Base-by-base conservation (phyloP, 805 yeast species). In the Sugiyamaella mastotermitis region DNA sequence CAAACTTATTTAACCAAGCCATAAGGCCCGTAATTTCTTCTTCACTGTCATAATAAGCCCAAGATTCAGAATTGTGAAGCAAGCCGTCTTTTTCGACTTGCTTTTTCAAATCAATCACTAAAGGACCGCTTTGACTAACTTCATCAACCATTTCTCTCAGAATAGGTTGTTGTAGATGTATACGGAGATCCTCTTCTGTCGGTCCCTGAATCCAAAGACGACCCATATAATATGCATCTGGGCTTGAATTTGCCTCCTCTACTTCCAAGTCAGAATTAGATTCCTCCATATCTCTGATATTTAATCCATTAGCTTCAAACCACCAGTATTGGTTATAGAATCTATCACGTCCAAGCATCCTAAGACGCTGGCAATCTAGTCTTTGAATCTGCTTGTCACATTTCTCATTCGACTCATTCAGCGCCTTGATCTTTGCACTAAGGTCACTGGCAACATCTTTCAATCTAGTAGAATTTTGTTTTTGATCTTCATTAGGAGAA, bases 151-250 rank as follows among this genome's bases (percentile, higher is more conserved):
- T 10, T 23, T n/a, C 26, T 10, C n/a, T 16, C 9, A 8, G 14
- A 17, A 10, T 13, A 5, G 25, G 8, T 17, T 24, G 29, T 14
- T 57, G 49, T 18, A 72, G 51, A 19, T 57, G 61, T 17, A 53
- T 50, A 14, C 58, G 52, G 3, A 67, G 47, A 27, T 71, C 73
- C 14, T 72, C 78, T 20, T 63, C 66, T 2, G 53, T 68, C 1
- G 97, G 97, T 0, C 98, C 98, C 58, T 87, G 97, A 2, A 92
- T 71, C 92, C 95, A 87, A 13, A 88, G 55, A 39, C 83, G 68
- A 5, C 96, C 95, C 80, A 83, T 81, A 19, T 81, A 67, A 52
- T 81, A 86, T 0, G 37, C 49, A 5, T 34, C 44, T 1, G 35
- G 30, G 22, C 40, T 48, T 5, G 10, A 10, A 10, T 23, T 17